Conservation (phyloP, 805 yeast species). For the Wickerhamiella nectarea region DNA sequence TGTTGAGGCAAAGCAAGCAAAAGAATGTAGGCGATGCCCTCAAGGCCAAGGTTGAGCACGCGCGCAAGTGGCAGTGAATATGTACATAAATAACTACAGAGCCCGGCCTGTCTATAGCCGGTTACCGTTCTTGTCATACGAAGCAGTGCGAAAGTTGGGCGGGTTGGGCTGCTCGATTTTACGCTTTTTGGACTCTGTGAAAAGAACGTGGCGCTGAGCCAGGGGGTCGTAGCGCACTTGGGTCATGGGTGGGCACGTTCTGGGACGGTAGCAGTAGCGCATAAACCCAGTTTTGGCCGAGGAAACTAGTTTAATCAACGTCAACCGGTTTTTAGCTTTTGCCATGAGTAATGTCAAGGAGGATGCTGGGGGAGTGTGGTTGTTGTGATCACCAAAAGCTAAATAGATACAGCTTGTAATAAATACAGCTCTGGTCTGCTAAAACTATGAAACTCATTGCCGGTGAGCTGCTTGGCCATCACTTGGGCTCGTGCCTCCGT, state of each 20-base stretch:
- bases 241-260: slow-evolving; percentile 64
- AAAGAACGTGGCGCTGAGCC: slow-evolving; percentile 76
- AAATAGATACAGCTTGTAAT: too few species aligned
- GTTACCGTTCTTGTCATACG: slow-evolving; percentile 14
- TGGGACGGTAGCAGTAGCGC: slow-evolving; percentile 66
- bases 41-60: slow-evolving; percentile 21
- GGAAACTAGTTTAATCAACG: slow-evolving; percentile 74
- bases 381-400: neutral
- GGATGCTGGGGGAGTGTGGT: neutral
- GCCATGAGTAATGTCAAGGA: slow-evolving; percentile 21
- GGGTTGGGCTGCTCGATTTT: slow-evolving; percentile 34
- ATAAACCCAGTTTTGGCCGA: slow-evolving; percentile 83
- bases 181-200: slow-evolving; percentile 79
- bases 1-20: slow-evolving; percentile 32
- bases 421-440: too few species aligned
- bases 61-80: slow-evolving; percentile 19
- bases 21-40: slow-evolving; percentile 12
- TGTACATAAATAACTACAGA: neutral
- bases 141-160: slow-evolving; percentile 19
- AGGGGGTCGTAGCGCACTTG: slow-evolving; percentile 80
- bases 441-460: too few species aligned
- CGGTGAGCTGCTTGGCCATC: too few species aligned
- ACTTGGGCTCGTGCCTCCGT: too few species aligned
- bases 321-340: slow-evolving; percentile 59
- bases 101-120: slow-evolving; percentile 3